A percentile compares a stretch with the other conserved stretches of the same genome.
Conservation (phyloP, 192 early-diverging fungal species). For the Endogone sp. region DNA sequence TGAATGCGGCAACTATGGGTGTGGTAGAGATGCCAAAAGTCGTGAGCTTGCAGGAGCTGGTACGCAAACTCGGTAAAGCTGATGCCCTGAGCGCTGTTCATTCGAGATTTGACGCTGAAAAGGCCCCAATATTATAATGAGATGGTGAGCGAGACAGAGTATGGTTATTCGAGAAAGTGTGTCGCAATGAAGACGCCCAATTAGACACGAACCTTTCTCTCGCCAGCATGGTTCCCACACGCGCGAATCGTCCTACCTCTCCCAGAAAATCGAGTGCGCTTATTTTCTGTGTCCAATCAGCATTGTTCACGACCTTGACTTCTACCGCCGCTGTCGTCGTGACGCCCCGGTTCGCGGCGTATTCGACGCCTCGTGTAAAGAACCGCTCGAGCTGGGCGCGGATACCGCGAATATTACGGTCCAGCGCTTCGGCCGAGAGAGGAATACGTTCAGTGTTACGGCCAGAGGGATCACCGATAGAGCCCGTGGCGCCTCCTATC, state of each 20-base stretch:
- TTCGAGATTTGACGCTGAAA: slow-evolving; percentile 71
- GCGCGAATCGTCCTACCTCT: slow-evolving; percentile 70
- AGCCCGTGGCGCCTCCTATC: slow-evolving; percentile 87
- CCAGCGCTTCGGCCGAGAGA: slow-evolving; percentile 51
- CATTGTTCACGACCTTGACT: slow-evolving; percentile 72
- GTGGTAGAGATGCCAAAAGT: slow-evolving; percentile 82
- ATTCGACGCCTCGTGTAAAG: slow-evolving; percentile 52
- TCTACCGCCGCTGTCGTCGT: background rate
- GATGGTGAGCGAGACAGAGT: too few relatives aligned
- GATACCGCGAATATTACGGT: slow-evolving; percentile 63
- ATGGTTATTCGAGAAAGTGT: too few relatives aligned
- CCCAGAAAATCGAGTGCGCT: slow-evolving; percentile 73
- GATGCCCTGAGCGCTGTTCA: slow-evolving; percentile 80
- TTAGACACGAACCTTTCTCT: slow-evolving; percentile 61
- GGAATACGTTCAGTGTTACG: slow-evolving; percentile 75
- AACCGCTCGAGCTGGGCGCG: slow-evolving; percentile 67
- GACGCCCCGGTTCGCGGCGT: slow-evolving; percentile 34
- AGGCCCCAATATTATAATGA: too few relatives aligned
- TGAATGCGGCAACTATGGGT: slow-evolving; percentile 62
- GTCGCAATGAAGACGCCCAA: too few relatives aligned
- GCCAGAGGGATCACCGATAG: slow-evolving; percentile 92
- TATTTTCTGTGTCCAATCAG: slow-evolving; percentile 74
- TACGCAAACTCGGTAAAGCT: slow-evolving; percentile 97
- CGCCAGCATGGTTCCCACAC: slow-evolving; percentile 82
- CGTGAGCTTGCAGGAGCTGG: slow-evolving; percentile 92